Base-by-base conservation (phyloP, 208 protist species). In the Crithidia sp. region DNA sequence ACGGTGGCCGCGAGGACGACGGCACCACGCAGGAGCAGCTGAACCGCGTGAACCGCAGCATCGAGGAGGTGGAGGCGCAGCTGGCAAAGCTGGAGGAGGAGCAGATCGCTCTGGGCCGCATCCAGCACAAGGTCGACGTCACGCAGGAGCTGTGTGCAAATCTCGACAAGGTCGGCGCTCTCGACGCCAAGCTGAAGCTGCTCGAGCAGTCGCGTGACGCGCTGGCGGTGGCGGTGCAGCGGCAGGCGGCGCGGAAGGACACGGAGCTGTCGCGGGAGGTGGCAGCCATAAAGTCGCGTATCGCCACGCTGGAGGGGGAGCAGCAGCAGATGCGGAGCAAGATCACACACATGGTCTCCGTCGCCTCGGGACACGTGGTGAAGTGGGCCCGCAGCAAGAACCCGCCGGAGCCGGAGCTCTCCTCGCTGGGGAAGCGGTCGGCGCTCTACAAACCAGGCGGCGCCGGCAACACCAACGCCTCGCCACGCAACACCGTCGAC, bases 321-420 rank as follows among this genome's bases (percentile, higher is more conserved):
- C 83, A 92, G 70, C 60, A 84, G 76, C 79, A 88, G 83, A 76
- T 93, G 74, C 13, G 52, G 39, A 79, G 80, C 12, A 86, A 83
- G 67, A 82, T 94, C 10, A 50, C 76, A 36, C 88, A 93, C 79
- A 96, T 96, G 91, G 81, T 69, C 7, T 41, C 52, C 44, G 76
- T 94, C 17, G 87, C 89, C 13, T 74, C 85, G 4, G 67, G 50
- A 0, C 85, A 96, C 72, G 88, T 88, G 37, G 76, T 96, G 17
- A 85, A 84, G 49, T 96, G 91, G 89, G 88, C 89, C 0, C 87
- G 91, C 54, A 78, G 75, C 64, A 96, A 94, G 75, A 94, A 96
- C 75, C 87, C 88, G 19, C 85, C 89, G 5, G 82, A 69, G 66
- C 76, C 83, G 28, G 83, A 88, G 28, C 14, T 74, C n/a, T 16